Evolutionary conservation across 2,329 filamentous ascomycete species (phyloP), one percentile per base, ranked within the genome.

Genomic region (Raffaelea ambrosiae): DNA sequence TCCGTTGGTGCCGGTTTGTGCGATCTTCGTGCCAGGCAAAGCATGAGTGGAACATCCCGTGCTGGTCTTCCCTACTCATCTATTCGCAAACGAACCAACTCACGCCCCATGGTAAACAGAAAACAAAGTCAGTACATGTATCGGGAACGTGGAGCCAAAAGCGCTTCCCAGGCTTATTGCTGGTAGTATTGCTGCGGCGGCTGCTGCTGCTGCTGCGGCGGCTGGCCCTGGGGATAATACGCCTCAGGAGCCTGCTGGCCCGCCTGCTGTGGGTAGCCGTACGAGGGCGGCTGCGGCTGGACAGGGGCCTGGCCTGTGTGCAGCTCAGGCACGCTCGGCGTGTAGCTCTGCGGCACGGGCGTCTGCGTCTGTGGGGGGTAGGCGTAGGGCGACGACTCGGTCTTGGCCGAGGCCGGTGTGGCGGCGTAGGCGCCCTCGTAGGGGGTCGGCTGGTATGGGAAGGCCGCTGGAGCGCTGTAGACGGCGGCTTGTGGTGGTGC

Each of bases 141-240:
- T n/a, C n/a, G n/a, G n/a, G n/a, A n/a, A n/a, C n/a, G n/a, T n/a
- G n/a, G n/a, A n/a, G n/a, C n/a, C n/a, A n/a, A n/a, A n/a, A n/a
- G n/a, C n/a, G n/a, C n/a, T n/a, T n/a, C n/a, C n/a, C n/a, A n/a
- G n/a, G n/a, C n/a, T n/a, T 43, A 22, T 31, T 22, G 39, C 3
- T 11, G 10, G 39, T 41, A 41, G 21, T 46, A 33, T 9, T 46
- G 39, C 29, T 26, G n/a, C 33, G 29, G 18, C 38, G n/a, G 43
- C 33, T 39, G 21, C 22, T 20, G 26, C 36, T 42, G 43, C 22
- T 46, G 44, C 33, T 53, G 50, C 19, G 44, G 39, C 41, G 46
- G 43, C 29, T 43, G 44, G 20, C 48, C 9, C 35, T 49, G 47
- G 16, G 26, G 35, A 14, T 38, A 38, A 14, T 38, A 38, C 18